Conservation (phyloP, 352 stramenopile species). For the Saprolegnia diclina region DNA sequence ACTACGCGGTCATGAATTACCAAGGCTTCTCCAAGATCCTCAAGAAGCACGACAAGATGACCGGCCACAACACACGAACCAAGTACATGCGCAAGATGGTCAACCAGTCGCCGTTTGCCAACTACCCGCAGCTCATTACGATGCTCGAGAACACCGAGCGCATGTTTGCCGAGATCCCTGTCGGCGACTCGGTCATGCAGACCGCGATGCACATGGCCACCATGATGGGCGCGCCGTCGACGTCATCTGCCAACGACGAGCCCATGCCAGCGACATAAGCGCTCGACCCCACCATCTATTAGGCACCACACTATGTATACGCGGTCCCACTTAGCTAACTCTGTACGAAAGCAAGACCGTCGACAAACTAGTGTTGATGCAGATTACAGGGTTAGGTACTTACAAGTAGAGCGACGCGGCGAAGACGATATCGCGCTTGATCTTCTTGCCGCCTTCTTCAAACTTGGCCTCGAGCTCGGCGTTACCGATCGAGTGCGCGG, state of each 20-base stretch:
- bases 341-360: no score
- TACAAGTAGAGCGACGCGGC: conserved; percentile 95
- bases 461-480: conserved; percentile 97
- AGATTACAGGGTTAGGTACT: background rate
- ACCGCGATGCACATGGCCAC: conserved; percentile 28
- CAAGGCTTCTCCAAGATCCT: conserved; percentile 84
- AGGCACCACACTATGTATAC: background rate
- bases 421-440: conserved; percentile 99
- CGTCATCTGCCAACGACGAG: background rate
- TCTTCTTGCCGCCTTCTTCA: conserved; percentile 92
- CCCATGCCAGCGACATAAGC: background rate
- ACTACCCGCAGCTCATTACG: conserved; percentile 64
- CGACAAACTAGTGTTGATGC: no score
- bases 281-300: no score
- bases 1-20: conserved; percentile 82
- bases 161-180: conserved; percentile 64
- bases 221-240: conserved; percentile 14
- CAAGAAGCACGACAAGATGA: conserved; percentile 84
- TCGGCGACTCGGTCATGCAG: conserved; percentile 26
- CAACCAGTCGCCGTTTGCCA: conserved; percentile 71
- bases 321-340: background rate
- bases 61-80: conserved; percentile 73
- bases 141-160: conserved; percentile 72
- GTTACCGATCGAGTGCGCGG: conserved; percentile 96
- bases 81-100: conserved; percentile 84